Evolutionary conservation across 31 red algal genomes (phyloP).

Genomic region (Bonnemaisonia californica): DNA sequence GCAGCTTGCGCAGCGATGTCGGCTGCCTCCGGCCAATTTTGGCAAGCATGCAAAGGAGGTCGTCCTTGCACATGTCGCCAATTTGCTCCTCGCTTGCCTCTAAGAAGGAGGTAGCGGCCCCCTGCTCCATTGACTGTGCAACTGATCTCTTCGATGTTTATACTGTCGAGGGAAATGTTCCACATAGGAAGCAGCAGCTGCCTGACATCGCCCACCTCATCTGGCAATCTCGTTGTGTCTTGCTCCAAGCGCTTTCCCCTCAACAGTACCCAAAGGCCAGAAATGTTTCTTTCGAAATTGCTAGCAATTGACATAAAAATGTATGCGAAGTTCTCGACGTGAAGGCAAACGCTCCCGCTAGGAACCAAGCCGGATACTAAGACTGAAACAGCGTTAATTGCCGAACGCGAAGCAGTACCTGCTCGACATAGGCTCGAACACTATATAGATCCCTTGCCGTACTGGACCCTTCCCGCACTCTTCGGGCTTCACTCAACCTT

Average conservation of each 20-base stretch:
- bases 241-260: background rate
- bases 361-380: constrained; percentile 23
- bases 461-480: background rate
- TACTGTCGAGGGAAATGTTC: background rate
- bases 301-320: background rate
- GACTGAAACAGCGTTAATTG: constrained; percentile 18
- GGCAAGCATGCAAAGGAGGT: background rate
- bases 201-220: background rate
- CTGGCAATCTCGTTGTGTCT: background rate
- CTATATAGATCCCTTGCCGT: background rate
- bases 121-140: too few species aligned
- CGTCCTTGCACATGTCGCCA: background rate
- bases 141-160: too few species aligned
- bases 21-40: constrained; percentile 2
- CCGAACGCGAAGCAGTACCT: background rate
- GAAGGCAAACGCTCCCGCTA: constrained; percentile 14
- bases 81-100: too few species aligned
- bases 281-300: background rate
- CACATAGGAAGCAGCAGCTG: background rate
- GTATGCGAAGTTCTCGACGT: constrained; percentile 22
- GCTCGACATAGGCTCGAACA: background rate
- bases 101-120: too few species aligned
- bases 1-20: background rate
- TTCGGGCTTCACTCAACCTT: background rate
- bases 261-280: background rate